phyloP scores from a whole-genome alignment of 768 basidiomycete species.

The Lentinula sp. region DNA sequence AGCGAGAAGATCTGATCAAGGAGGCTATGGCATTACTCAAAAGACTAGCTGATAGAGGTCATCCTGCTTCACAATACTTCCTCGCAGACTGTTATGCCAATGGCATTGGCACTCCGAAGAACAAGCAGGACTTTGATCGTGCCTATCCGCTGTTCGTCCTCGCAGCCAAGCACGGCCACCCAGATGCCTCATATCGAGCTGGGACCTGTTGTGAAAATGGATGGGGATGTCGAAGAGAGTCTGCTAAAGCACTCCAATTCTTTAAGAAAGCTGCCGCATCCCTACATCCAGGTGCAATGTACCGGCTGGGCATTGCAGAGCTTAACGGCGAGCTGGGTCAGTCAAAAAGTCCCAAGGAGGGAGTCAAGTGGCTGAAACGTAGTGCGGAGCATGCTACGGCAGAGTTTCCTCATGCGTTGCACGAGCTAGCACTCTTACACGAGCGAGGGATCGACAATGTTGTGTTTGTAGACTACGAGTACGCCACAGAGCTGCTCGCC shows the following conservation, averaged over 20 bases:
- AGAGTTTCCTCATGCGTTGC: conserved; percentile 94
- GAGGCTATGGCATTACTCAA: conserved; percentile 88
- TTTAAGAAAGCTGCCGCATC: conserved; percentile 92
- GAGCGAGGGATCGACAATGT: conserved; percentile 99
- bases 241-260: conserved; percentile 86
- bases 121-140: conserved; percentile 92
- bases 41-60: conserved; percentile 88
- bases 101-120: conserved; percentile 90
- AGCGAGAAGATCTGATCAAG: conserved; percentile 80
- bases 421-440: conserved; percentile 89
- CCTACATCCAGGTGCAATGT: conserved; percentile 91
- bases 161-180: conserved; percentile 95
- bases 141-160: conserved; percentile 95
- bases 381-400: conserved; percentile 92
- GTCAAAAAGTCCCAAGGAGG: conserved; percentile 85
- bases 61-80: conserved; percentile 94
- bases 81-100: conserved; percentile 98
- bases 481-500: conserved; percentile 89
- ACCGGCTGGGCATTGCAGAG: conserved; percentile 92
- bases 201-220: conserved; percentile 99
- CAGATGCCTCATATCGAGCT: conserved; percentile 91
- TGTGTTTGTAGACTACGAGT: conserved; percentile 93
- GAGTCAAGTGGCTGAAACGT: conserved; percentile 97
- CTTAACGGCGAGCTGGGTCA: conserved; percentile 92
- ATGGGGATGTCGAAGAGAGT: conserved; percentile 94